Conservation (phyloP, 768 basidiomycete genomes). For the Russula vinacea region DNA sequence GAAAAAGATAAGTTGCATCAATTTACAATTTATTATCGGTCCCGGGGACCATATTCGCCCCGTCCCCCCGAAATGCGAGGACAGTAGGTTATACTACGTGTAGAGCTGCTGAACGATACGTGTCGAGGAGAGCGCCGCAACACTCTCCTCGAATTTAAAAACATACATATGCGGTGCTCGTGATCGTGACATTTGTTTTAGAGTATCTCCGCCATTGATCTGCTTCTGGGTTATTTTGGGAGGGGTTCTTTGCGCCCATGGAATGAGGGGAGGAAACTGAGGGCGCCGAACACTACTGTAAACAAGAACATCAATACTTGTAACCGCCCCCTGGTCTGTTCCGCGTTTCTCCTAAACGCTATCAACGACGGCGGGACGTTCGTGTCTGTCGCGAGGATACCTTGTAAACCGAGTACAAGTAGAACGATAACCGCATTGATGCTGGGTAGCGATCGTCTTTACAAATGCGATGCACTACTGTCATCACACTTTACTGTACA, state of each 20-base stretch:
- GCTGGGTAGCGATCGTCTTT: not conserved
- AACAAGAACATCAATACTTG: not conserved
- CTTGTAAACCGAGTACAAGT: conserved; percentile 6
- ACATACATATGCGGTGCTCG: not conserved
- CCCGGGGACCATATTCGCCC: not conserved
- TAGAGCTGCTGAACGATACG: not conserved
- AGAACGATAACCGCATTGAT: not conserved
- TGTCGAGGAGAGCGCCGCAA: not conserved
- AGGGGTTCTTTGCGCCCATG: conserved; percentile 12
- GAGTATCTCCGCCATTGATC: conserved; percentile 4
- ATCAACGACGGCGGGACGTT: not conserved
- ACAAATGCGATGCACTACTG: not conserved
- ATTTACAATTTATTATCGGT: not conserved
- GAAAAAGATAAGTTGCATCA: too few relatives aligned
- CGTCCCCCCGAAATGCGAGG: not conserved
- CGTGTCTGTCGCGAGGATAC: conserved; percentile 21
- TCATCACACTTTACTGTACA: not conserved
- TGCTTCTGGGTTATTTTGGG: not conserved
- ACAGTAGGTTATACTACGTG: not conserved
- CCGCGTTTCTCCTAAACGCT: not conserved
- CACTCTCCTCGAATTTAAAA: not conserved
- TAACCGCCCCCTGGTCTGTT: not conserved
- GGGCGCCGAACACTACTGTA: conserved; percentile 6
- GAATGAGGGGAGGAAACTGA: not conserved
- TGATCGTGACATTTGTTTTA: not conserved